These are phyloP conservation scores for Mycena kentingensis DNA, from an alignment of 768 basidiomycete species.

Conservation along the genomic window DNA sequence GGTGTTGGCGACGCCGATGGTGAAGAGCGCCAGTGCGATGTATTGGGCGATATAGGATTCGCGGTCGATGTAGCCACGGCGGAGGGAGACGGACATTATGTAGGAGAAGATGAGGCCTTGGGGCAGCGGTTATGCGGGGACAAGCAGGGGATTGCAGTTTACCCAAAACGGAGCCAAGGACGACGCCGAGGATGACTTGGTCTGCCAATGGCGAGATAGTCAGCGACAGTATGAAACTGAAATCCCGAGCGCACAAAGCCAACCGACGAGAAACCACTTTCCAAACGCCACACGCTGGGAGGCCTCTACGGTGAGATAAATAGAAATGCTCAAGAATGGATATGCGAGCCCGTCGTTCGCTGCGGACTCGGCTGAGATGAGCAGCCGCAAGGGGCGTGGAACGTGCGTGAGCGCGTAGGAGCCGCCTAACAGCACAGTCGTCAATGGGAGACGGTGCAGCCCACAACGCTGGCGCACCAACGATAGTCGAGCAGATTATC, in stretches of 20 bases:
- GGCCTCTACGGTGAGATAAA: slow-evolving; percentile 80
- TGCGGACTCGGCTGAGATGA: slow-evolving; percentile 88
- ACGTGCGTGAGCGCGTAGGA: slow-evolving; percentile 71
- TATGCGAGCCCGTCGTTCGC: slow-evolving; percentile 96
- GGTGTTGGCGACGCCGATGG: slow-evolving; percentile 68
- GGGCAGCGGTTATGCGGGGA: slow-evolving; percentile 14
- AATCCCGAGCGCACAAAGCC: slow-evolving; percentile 62
- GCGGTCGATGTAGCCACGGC: slow-evolving; percentile 66
- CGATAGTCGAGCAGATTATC: slow-evolving; percentile 84
- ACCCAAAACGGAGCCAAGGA: slow-evolving; percentile 64
- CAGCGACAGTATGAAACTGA: slow-evolving; percentile 2
- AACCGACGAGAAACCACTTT: slow-evolving; percentile 86
- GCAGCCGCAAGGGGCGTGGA: slow-evolving; percentile 71
- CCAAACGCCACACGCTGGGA: slow-evolving; percentile 64
- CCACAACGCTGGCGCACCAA: slow-evolving; percentile 49
- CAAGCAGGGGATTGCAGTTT: background rate
- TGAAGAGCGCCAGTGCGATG: slow-evolving; percentile 70
- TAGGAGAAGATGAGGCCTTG: slow-evolving; percentile 71
- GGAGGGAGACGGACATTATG: slow-evolving; percentile 71
- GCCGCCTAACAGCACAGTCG: slow-evolving; percentile 52
- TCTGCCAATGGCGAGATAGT: slow-evolving; percentile 57
- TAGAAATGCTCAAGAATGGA: slow-evolving; percentile 83
- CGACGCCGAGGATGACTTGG: slow-evolving; percentile 77
- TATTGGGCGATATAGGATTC: slow-evolving; percentile 90
- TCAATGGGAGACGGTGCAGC: background rate